A percentile compares a stretch with the other conserved stretches of the same genome.
Evolutionary conservation across 805 yeast genomes (phyloP).

Genomic region (Nakazawaea ishiwadae): DNA sequence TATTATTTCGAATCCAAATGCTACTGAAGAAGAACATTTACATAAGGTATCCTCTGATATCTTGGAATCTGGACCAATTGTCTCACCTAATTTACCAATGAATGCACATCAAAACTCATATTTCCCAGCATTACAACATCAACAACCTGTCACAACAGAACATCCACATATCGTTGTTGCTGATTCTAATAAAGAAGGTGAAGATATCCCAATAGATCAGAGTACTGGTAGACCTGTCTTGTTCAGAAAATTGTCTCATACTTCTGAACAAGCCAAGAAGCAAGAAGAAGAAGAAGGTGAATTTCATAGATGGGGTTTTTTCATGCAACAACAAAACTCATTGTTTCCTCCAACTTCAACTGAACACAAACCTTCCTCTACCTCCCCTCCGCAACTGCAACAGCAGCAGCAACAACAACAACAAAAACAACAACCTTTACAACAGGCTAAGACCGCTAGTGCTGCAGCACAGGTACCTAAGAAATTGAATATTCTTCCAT

Average conservation of each 20-base stretch:
- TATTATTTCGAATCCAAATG: neutral
- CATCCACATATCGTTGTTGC: constrained; percentile 71
- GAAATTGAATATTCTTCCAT: constrained; percentile 38
- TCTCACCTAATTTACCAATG: constrained; percentile 34
- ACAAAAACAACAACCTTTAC: neutral
- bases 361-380: neutral
- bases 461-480: constrained; percentile 3
- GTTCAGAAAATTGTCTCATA: constrained; percentile 58
- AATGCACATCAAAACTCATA: constrained; percentile 19
- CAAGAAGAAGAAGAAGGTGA: constrained; percentile 93
- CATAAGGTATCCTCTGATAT: constrained; percentile 48
- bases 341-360: constrained; percentile 24
- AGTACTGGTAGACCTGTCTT: constrained; percentile 70
- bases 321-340: constrained; percentile 56
- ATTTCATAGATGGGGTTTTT: constrained; percentile 80
- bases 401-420: neutral
- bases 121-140: constrained; percentile 16
- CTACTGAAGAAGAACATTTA: constrained; percentile 22
- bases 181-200: constrained; percentile 53
- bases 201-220: constrained; percentile 53
- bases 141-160: constrained; percentile 22
- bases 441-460: too few relatives aligned
- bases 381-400: neutral
- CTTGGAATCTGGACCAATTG: constrained; percentile 48
- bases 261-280: constrained; percentile 62